A percentile compares a stretch with the other conserved stretches of the same genome.
phyloP scores from a whole-genome alignment of 176 grass and related monocot genomes.

The Oryza glaberrima region DNA sequence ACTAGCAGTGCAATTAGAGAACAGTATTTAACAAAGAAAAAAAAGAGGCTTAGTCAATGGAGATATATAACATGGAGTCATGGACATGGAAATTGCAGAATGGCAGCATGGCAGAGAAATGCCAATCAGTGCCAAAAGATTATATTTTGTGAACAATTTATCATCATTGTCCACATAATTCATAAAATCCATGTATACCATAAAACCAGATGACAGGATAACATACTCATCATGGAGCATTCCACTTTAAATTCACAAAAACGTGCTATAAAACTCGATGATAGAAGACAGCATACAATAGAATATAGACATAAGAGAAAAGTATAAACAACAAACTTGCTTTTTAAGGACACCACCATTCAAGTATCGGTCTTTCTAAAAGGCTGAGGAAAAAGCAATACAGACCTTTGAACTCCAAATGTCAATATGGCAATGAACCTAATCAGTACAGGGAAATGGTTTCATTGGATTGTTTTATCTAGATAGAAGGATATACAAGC shows the following conservation, averaged over 20 bases:
- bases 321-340: neutral
- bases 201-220: neutral
- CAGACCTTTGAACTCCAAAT: slow-evolving; percentile 25
- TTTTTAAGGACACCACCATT: neutral
- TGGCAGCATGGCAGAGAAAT: slow-evolving; percentile 17
- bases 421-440: slow-evolving; percentile 10
- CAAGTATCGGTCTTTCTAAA: neutral
- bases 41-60: neutral
- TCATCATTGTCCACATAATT: neutral
- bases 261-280: neutral
- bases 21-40: neutral
- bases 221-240: too few relatives aligned
- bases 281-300: neutral
- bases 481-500: slow-evolving; percentile 8
- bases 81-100: slow-evolving; percentile 22
- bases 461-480: neutral
- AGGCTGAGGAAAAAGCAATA: neutral
- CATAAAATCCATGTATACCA: neutral
- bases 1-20: neutral
- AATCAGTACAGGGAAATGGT: slow-evolving; percentile 45
- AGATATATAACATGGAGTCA: slow-evolving; percentile 11
- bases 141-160: neutral
- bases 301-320: neutral
- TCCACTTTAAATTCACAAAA: slow-evolving; percentile 9
- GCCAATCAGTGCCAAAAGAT: slow-evolving; percentile 22